These are phyloP conservation scores for Sugiyamaella japonica DNA, from an alignment of 1,139 yeast species.

Conservation along the genomic window DNA sequence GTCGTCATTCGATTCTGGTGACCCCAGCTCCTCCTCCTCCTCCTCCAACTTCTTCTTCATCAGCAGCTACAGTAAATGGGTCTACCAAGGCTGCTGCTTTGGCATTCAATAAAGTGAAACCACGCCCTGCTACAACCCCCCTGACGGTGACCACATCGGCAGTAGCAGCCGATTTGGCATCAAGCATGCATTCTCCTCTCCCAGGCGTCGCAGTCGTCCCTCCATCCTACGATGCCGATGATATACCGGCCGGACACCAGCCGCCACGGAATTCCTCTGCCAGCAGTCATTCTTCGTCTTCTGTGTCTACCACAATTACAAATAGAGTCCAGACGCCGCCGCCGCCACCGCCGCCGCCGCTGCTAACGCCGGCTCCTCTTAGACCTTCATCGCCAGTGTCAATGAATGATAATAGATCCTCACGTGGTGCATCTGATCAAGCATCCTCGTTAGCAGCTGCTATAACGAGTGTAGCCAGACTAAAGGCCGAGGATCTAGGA, in stretches of 20 bases:
- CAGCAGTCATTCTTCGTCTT: background rate
- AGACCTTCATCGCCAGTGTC: background rate
- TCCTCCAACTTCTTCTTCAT: background rate
- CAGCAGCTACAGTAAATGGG: background rate
- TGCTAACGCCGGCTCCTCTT: background rate
- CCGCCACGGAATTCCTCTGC: background rate
- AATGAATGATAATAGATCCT: background rate
- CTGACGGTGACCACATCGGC: background rate
- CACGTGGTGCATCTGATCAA: background rate
- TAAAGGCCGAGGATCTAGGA: background rate
- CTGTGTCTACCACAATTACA: background rate
- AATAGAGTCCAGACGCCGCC: background rate
- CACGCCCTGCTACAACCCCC: background rate
- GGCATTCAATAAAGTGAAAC: conserved; percentile 14
- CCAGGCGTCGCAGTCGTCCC: background rate
- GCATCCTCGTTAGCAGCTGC: conserved; percentile 1
- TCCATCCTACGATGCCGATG: background rate
- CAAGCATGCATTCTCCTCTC: background rate
- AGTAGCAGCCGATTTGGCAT: conserved; percentile 1
- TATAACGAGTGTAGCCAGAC: background rate
- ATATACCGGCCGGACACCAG: background rate
- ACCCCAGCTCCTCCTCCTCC: background rate
- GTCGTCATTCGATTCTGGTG: background rate
- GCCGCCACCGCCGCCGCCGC: no score
- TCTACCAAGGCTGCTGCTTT: conserved; percentile 14